Conservation (phyloP, 371 early-diverging fungal genomes). For the Apophysomyces ossiformis region DNA sequence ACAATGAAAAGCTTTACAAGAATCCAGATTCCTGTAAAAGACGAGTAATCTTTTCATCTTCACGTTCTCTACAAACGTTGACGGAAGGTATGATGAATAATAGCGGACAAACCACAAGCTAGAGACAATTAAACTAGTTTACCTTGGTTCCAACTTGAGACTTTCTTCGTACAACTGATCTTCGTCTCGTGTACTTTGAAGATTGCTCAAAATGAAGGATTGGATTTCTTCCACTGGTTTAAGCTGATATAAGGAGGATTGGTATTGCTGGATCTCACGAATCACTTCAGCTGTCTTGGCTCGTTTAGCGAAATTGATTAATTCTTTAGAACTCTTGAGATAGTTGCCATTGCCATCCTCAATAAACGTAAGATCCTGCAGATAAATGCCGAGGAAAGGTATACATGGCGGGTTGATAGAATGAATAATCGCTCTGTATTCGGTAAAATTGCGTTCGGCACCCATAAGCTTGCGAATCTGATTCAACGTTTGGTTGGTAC, state of each 20-base stretch:
- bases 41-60: conserved; percentile 88
- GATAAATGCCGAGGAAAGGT: conserved; percentile 90
- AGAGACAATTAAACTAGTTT: conserved; percentile 9
- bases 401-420: conserved; percentile 91
- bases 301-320: conserved; percentile 94
- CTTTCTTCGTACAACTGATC: conserved; percentile 77
- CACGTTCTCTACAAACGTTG: conserved; percentile 66
- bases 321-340: conserved; percentile 57
- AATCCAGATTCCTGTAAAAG: conserved; percentile 88
- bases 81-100: neutral
- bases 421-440: conserved; percentile 88
- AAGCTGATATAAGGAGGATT: conserved; percentile 81
- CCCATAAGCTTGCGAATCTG: conserved; percentile 76
- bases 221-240: conserved; percentile 86
- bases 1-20: conserved; percentile 55
- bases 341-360: conserved; percentile 89
- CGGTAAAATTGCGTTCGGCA: conserved; percentile 80
- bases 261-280: conserved; percentile 93
- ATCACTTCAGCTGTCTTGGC: conserved; percentile 90
- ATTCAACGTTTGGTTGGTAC: conserved; percentile 43
- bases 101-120: too few species aligned
- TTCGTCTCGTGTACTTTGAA: conserved; percentile 58
- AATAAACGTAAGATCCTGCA: conserved; percentile 93
- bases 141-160: conserved; percentile 83
- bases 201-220: conserved; percentile 63